A percentile compares a stretch with the other conserved stretches of the same genome.
Conservation (phyloP, 768 basidiomycete genomes). For the Auricularia sp. region DNA sequence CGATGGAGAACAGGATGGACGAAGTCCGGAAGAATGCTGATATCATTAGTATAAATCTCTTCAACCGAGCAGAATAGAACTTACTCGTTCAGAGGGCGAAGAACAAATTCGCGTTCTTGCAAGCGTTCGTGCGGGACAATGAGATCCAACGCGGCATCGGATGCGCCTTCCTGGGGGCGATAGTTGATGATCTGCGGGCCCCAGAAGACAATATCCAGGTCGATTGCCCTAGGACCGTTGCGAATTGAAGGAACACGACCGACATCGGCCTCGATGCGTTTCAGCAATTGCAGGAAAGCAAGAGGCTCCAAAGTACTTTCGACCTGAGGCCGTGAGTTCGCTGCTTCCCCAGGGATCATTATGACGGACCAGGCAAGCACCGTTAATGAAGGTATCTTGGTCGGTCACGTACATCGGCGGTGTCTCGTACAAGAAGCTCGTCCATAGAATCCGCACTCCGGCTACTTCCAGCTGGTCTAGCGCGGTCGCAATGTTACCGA, state of each 20-base stretch:
- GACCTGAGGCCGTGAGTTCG: constrained; percentile 36
- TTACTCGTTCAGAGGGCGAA: constrained; percentile 82
- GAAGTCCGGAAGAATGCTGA: constrained; percentile 71
- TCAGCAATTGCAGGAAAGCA: constrained; percentile 52
- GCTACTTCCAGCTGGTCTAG: constrained; percentile 59
- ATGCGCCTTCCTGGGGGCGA: constrained; percentile 26
- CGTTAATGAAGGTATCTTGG: constrained; percentile 83
- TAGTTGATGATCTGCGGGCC: constrained; percentile 49
- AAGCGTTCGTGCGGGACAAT: constrained; percentile 79
- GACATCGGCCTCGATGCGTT: constrained; percentile 60
- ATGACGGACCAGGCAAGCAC: constrained; percentile 65
- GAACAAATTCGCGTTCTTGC: constrained; percentile 82
- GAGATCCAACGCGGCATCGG: constrained; percentile 48
- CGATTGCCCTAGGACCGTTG: constrained; percentile 83
- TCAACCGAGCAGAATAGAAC: constrained; percentile 19
- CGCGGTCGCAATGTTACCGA: constrained; percentile 71
- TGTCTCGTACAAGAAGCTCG: constrained; percentile 88
- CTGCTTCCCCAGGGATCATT: background rate
- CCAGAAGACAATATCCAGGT: constrained; percentile 81
- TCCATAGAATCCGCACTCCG: constrained; percentile 45
- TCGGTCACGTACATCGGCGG: constrained; percentile 93
- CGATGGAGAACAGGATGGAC: constrained; percentile 51
- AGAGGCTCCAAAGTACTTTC: constrained; percentile 59
- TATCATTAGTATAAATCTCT: background rate
- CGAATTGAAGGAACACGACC: constrained; percentile 72